phyloP scores from a whole-genome alignment of 2,329 filamentous ascomycete species.

The Talaromyces sp. region DNA sequence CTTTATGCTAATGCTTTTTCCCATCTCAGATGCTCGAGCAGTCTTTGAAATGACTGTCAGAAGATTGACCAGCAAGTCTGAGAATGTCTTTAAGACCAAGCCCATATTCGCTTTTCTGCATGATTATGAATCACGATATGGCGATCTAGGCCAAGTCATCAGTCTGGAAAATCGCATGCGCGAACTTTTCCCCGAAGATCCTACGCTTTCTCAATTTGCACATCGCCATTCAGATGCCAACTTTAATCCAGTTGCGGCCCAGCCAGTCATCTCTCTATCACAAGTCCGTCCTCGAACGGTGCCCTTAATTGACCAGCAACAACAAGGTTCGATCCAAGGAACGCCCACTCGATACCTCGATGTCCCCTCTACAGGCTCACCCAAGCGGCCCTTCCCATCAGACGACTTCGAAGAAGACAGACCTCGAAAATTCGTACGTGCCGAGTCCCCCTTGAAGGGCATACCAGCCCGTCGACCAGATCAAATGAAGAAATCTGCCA shows the following conservation, averaged over 20 bases:
- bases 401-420: constrained; percentile 73
- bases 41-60: constrained; percentile 94
- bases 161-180: constrained; percentile 91
- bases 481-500: constrained; percentile 58
- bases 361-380: constrained; percentile 39
- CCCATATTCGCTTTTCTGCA: constrained; percentile 89
- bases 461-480: constrained; percentile 81
- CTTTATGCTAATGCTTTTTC: neutral
- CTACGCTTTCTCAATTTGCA: constrained; percentile 69
- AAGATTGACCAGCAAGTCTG: constrained; percentile 71
- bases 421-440: constrained; percentile 80
- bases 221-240: constrained; percentile 67
- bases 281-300: constrained; percentile 67
- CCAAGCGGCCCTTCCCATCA: constrained; percentile 56
- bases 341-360: constrained; percentile 38
- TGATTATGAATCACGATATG: constrained; percentile 90
- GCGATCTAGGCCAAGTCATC: constrained; percentile 83
- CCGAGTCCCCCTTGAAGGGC: constrained; percentile 89
- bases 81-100: constrained; percentile 70
- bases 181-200: constrained; percentile 87
- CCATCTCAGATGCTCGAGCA: constrained; percentile 80
- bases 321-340: constrained; percentile 29
- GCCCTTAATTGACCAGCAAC: constrained; percentile 24
- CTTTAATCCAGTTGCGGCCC: constrained; percentile 79
- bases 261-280: constrained; percentile 76